Evolutionary conservation across 78 protist species (phyloP), one percentile per base, ranked within the genome.

Genomic region (Mastigamoeba balamuthi): DNA sequence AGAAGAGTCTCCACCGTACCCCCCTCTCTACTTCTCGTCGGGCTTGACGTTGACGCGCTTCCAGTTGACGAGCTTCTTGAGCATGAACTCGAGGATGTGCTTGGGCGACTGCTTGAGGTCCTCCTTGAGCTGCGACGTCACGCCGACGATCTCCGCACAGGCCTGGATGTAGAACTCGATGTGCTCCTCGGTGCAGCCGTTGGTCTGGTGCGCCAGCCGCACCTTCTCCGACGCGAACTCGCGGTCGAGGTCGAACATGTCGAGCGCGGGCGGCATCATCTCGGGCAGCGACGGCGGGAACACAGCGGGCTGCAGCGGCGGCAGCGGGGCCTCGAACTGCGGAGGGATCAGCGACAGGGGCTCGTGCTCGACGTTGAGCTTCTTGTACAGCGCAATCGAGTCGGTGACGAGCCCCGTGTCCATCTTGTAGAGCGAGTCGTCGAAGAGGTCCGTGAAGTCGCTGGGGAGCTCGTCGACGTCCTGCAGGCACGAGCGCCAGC

Each of bases 211-310:
- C 29, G 89, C 88, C 28, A 85, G 44, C 1, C 89, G 80, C 28
- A 69, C 86, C n/a, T 29, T 41, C 77, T 83, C 89, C 1, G 91
- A 72, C 7, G 95, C 88, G 63, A 89, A 92, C 35, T 81, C 78
- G 0, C 80, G 91, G 71, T 92, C 95, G 58, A 92, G 80, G 64
- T 92, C 95, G 75, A 86, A 92, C 30, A 88, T 65, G 44, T 92
- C 95, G 17, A 92, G 85, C 0, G 92, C 83, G 3, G 94, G 94
- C 1, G 83, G 86, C 0, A 85, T 74, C n/a, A 75, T 79, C 70
- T 88, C 93, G 25, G 84, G 37, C 42, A 81, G 43, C 6, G 77
- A 63, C 6, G 93, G 93, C 30, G 87, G 84, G 40, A 87, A 89
- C 29, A 83, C 82, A 1, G 91, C 86, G 5, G 91, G 91, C 7